Conservation (phyloP, 2,329 filamentous ascomycete species). For the Cladophialophora immunda region DNA sequence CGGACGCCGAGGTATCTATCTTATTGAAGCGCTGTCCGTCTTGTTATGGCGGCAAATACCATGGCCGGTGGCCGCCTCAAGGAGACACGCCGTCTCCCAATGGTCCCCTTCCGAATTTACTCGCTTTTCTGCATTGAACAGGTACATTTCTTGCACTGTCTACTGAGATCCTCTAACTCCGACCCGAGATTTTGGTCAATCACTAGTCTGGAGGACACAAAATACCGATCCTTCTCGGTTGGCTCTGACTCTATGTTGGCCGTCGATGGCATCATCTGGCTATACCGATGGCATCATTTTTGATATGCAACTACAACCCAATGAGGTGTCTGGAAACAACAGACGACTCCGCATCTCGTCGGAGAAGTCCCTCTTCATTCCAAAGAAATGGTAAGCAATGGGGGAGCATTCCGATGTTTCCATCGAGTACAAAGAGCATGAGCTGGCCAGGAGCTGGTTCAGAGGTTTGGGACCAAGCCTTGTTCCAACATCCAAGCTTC, state of each 20-base stretch:
- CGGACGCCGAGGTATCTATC: not conserved
- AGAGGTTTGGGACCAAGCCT: not conserved
- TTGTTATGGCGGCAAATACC: not conserved
- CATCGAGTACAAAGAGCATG: slow-evolving; percentile 6
- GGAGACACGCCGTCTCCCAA: not conserved
- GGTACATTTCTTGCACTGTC: not conserved
- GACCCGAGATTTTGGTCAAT: not conserved
- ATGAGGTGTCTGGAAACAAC: slow-evolving; percentile 10
- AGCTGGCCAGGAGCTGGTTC: not conserved
- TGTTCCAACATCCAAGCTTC: slow-evolving; percentile 11
- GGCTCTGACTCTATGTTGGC: not conserved
- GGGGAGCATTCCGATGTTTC: slow-evolving; percentile 4
- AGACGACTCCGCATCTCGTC: slow-evolving; percentile 17
- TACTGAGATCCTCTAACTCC: not conserved
- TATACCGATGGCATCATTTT: slow-evolving; percentile 19
- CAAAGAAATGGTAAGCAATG: slow-evolving; percentile 4
- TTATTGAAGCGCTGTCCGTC: not conserved
- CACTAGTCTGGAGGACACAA: not conserved
- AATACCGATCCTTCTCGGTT: not conserved
- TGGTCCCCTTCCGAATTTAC: not conserved
- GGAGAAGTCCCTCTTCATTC: slow-evolving; percentile 16
- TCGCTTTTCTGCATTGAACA: not conserved
- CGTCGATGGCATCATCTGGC: slow-evolving; percentile 18
- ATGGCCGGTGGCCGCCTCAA: not conserved
- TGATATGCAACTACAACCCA: slow-evolving; percentile 15